Evolutionary conservation across 495 filamentous ascomycete species (phyloP).

Genomic region (Penicillium odoratum): DNA sequence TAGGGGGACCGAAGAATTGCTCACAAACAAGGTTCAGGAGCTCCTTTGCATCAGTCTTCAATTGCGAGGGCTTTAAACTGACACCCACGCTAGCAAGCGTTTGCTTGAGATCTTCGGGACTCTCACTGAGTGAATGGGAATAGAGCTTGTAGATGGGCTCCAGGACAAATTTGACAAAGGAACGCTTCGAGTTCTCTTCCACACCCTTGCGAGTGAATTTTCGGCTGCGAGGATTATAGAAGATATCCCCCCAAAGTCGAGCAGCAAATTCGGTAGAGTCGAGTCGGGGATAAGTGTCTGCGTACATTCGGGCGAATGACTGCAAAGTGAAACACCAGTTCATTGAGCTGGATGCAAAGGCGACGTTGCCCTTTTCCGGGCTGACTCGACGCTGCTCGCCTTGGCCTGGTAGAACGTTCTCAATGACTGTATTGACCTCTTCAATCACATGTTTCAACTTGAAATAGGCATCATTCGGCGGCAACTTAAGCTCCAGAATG

Average conservation of each 20-base stretch:
- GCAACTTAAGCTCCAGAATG: constrained; percentile 91
- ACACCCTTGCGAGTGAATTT: constrained; percentile 86
- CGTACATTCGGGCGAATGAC: constrained; percentile 95
- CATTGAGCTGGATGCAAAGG: constrained; percentile 91
- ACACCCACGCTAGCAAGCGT: constrained; percentile 83
- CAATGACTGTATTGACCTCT: constrained; percentile 94
- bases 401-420: constrained; percentile 78
- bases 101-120: constrained; percentile 78
- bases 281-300: constrained; percentile 79
- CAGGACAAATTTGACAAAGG: constrained; percentile 92
- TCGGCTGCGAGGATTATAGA: constrained; percentile 86
- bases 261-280: constrained; percentile 75
- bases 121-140: constrained; percentile 91
- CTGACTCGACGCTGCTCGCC: constrained; percentile 81
- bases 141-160: constrained; percentile 98
- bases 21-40: constrained; percentile 88
- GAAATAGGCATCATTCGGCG: constrained; percentile 95
- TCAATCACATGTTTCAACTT: constrained; percentile 98
- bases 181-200: constrained; percentile 77
- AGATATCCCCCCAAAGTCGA: constrained; percentile 94
- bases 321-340: constrained; percentile 93
- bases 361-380: constrained; percentile 95
- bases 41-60: constrained; percentile 84
- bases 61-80: constrained; percentile 83
- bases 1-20: constrained; percentile 89